phyloP scores from a whole-genome alignment of 129 eudicot species.

The Saposhnikovia divaricata region DNA sequence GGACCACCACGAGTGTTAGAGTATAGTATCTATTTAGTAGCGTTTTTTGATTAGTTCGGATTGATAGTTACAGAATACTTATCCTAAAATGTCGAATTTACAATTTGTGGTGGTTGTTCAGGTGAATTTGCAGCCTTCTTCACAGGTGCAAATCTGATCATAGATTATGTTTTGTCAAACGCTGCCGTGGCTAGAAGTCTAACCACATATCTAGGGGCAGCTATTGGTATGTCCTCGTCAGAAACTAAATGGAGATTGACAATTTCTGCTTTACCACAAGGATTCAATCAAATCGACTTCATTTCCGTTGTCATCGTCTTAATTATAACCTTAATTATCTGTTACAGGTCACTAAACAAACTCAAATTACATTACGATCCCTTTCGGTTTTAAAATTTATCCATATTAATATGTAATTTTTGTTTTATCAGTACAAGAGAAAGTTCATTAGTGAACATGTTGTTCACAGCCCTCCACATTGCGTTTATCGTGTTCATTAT shows the following conservation, averaged over 20 bases:
- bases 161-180: slow-evolving; percentile 85
- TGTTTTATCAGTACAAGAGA: slow-evolving; percentile 63
- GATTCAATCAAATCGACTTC: slow-evolving; percentile 73
- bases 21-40: neutral
- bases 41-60: neutral
- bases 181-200: slow-evolving; percentile 93
- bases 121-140: slow-evolving; percentile 83
- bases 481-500: slow-evolving; percentile 67
- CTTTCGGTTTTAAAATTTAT: neutral
- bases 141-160: slow-evolving; percentile 75
- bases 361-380: neutral
- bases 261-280: slow-evolving; percentile 52
- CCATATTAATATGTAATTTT: neutral
- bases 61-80: neutral
- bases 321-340: slow-evolving; percentile 72
- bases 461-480: slow-evolving; percentile 61
- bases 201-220: slow-evolving; percentile 75
- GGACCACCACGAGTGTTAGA: neutral
- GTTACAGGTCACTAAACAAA: slow-evolving; percentile 58
- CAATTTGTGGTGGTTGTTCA: slow-evolving; percentile 11
- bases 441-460: slow-evolving; percentile 77
- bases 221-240: slow-evolving; percentile 55
- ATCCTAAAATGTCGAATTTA: neutral
- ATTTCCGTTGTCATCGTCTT: slow-evolving; percentile 68
- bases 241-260: slow-evolving; percentile 53